phyloP scores from a whole-genome alignment of 495 filamentous ascomycete genomes.

The Echria macrotheca region DNA sequence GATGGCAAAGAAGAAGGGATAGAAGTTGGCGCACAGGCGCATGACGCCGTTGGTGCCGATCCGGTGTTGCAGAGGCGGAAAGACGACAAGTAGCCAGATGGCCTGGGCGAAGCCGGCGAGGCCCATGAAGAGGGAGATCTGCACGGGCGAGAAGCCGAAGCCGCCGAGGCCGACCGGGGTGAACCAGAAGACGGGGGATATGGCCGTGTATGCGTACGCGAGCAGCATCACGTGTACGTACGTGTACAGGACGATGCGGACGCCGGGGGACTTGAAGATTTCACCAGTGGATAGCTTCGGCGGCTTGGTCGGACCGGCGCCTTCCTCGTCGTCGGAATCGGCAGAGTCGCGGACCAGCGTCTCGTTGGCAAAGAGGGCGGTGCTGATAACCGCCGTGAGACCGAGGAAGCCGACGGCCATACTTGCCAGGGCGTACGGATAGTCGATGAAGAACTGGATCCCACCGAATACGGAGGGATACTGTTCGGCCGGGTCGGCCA shows the following conservation, averaged over 20 bases:
- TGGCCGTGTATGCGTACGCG: conserved; percentile 59
- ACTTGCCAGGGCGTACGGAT: conserved; percentile 61
- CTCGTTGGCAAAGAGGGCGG: conserved; percentile 51
- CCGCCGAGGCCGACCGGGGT: conserved; percentile 52
- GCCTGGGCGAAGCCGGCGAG: conserved; percentile 56
- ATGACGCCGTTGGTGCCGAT: conserved; percentile 58
- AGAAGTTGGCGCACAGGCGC: conserved; percentile 45
- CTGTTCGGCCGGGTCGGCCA: conserved; percentile 56
- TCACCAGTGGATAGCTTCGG: conserved; percentile 42
- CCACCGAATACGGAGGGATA: conserved; percentile 51
- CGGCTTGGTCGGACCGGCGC: conserved; percentile 22
- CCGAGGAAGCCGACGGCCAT: conserved; percentile 48
- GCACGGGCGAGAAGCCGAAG: conserved; percentile 50
- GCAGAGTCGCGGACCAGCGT: conserved; percentile 29
- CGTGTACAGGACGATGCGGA: conserved; percentile 54
- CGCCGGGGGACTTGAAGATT: conserved; percentile 56
- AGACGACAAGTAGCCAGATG: conserved; percentile 57
- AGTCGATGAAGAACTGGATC: conserved; percentile 52
- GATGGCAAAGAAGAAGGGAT: conserved; percentile 52
- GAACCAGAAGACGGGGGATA: conserved; percentile 59
- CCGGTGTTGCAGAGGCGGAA: conserved; percentile 54
- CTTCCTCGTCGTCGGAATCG: conserved; percentile 16
- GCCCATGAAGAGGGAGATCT: conserved; percentile 57
- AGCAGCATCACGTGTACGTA: conserved; percentile 58
- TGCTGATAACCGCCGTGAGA: conserved; percentile 42